phyloP scores from a whole-genome alignment of 73 alveolate genomes.

The Stentor roeselii region DNA sequence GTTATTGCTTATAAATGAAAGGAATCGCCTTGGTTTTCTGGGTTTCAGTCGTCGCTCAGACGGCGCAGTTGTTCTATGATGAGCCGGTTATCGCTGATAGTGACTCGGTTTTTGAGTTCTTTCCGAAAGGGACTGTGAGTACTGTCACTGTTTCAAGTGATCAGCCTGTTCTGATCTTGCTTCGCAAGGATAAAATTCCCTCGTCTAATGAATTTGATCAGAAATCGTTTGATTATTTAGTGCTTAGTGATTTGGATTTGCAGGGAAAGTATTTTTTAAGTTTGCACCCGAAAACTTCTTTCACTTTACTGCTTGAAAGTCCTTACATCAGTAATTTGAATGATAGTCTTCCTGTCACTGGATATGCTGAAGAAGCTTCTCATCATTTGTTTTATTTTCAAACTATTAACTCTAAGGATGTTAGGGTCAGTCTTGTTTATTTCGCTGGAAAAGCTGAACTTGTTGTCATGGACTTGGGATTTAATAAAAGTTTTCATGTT shows the following conservation, averaged over 20 bases:
- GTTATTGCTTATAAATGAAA: too few relatives aligned
- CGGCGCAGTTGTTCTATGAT: too few relatives aligned
- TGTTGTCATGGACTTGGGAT: neutral
- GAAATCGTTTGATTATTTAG: neutral
- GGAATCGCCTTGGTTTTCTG: too few relatives aligned
- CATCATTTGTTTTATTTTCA: neutral
- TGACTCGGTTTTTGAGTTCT: too few relatives aligned
- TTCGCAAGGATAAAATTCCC: neutral
- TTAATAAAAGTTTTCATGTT: neutral
- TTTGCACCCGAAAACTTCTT: neutral
- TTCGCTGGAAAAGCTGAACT: neutral
- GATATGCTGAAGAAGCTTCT: neutral
- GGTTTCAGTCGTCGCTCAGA: too few relatives aligned
- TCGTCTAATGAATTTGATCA: neutral
- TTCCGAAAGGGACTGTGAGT: too few relatives aligned
- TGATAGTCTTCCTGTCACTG: neutral
- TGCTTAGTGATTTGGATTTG: neutral
- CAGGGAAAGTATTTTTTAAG: too few relatives aligned
- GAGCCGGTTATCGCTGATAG: too few relatives aligned
- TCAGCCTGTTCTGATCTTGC: neutral
- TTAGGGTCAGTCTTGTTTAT: neutral
- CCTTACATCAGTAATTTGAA: neutral
- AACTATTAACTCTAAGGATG: neutral
- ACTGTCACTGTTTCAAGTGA: too few relatives aligned
- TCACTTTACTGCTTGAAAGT: neutral